Evolutionary conservation across 176 grass and related monocot genomes (phyloP).

Genomic region (Rhipidocladum racemiflorum): DNA sequence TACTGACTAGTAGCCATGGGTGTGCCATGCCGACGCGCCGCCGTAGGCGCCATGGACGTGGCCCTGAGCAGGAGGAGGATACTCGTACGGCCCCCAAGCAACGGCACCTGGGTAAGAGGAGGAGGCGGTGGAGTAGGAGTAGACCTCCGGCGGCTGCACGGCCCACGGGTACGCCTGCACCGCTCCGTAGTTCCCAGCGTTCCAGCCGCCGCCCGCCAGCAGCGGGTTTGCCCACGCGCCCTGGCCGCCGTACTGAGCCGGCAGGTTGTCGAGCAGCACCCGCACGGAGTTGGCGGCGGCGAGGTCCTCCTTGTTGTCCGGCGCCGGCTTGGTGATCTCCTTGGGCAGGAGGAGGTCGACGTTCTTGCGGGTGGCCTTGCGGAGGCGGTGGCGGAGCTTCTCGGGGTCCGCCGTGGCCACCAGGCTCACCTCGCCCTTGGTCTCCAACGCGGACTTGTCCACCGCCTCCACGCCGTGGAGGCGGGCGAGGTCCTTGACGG

Average conservation of each 20-base stretch:
- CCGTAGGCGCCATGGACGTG: neutral
- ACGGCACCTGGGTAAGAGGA: too few relatives aligned
- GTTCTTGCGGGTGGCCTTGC: slow-evolving; percentile 25
- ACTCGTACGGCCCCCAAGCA: too few relatives aligned
- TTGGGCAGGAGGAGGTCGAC: slow-evolving; percentile 23
- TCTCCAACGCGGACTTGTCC: slow-evolving; percentile 14
- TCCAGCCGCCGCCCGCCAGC: neutral
- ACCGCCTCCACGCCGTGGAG: neutral
- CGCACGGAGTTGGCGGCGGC: neutral
- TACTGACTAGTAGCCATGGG: neutral
- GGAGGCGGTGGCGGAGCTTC: slow-evolving; percentile 18
- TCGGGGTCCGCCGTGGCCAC: slow-evolving; percentile 14
- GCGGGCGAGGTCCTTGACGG: neutral
- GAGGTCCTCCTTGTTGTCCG: neutral
- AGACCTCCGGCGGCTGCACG: too few relatives aligned
- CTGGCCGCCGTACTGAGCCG: neutral
- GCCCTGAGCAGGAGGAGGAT: neutral
- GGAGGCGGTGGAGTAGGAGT: too few relatives aligned
- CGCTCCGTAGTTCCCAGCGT: too few relatives aligned
- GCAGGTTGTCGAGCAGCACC: neutral
- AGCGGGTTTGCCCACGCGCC: neutral
- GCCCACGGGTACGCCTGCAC: too few relatives aligned
- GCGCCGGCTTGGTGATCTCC: neutral
- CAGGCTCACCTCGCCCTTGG: slow-evolving; percentile 19
- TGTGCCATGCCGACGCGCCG: neutral